These are phyloP conservation scores for Climacium dendroides DNA, from an alignment of 225 moss, liverwort and hornwort species.

Conservation along the genomic window DNA sequence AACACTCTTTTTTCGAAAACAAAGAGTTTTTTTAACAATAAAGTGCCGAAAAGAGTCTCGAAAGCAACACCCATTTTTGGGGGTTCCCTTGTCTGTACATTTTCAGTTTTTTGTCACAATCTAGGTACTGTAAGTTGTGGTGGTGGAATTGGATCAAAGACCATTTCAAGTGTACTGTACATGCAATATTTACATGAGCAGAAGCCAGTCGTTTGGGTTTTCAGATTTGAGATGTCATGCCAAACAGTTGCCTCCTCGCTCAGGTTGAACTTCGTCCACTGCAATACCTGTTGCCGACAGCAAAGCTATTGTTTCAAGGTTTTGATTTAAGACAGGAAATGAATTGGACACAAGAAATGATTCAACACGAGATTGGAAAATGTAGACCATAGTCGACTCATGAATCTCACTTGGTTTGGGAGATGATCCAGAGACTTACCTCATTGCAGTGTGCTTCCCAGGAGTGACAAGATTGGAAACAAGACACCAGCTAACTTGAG, in stretches of 20 bases:
- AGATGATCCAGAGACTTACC: background rate
- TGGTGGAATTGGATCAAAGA: background rate
- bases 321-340: background rate
- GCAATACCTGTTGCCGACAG: background rate
- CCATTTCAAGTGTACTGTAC: background rate
- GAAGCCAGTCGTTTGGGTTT: background rate
- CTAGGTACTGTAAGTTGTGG: background rate
- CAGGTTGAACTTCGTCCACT: background rate
- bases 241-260: background rate
- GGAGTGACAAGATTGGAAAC: background rate
- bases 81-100: background rate
- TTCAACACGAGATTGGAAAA: background rate
- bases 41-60: background rate
- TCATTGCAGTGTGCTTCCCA: background rate
- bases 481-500: background rate
- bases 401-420: background rate
- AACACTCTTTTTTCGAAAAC: background rate
- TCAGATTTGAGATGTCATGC: background rate
- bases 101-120: background rate
- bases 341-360: background rate
- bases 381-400: background rate
- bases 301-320: background rate
- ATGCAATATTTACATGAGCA: background rate
- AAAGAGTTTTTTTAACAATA: background rate
- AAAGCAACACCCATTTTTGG: background rate